Evolutionary conservation across 768 basidiomycete genomes (phyloP).

Genomic region (Phlebiopsis gigantea): DNA sequence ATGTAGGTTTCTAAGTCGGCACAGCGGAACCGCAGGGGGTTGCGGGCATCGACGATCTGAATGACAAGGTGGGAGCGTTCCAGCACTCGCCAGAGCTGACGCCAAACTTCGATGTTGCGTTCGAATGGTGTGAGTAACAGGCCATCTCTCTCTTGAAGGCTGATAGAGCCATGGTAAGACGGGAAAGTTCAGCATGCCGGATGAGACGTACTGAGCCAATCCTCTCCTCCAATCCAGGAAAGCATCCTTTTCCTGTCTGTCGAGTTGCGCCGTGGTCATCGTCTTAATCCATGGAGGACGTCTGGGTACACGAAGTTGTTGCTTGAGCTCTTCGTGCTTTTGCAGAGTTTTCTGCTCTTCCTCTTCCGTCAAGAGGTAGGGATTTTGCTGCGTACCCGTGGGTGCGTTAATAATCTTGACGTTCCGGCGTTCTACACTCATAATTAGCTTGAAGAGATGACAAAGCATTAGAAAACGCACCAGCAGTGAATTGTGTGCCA

Average conservation of each 20-base stretch:
- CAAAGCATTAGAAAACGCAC: conserved; percentile 37
- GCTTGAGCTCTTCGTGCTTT: conserved; percentile 70
- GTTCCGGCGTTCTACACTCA: conserved; percentile 61
- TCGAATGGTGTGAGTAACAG: conserved; percentile 96
- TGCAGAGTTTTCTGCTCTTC: conserved; percentile 74
- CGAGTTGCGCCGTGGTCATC: conserved; percentile 74
- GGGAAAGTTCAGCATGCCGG: not conserved
- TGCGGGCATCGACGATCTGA: conserved; percentile 95
- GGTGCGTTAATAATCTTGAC: conserved; percentile 72
- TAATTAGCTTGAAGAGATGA: not conserved
- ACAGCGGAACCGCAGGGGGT: conserved; percentile 88
- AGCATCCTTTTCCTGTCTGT: conserved; percentile 82
- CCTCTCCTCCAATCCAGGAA: conserved; percentile 93
- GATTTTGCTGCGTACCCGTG: conserved; percentile 57
- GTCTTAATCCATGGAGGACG: conserved; percentile 84
- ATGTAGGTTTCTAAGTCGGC: conserved; percentile 89
- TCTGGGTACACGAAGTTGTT: conserved; percentile 79
- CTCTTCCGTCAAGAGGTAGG: conserved; percentile 75
- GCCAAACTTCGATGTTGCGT: conserved; percentile 96
- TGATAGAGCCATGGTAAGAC: conserved; percentile 23
- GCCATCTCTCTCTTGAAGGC: conserved; percentile 81
- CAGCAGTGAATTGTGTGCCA: conserved; percentile 93
- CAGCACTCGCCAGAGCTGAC: conserved; percentile 95
- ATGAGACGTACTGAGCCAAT: conserved; percentile 72
- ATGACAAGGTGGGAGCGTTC: conserved; percentile 93